Conservation (phyloP, 768 basidiomycete species). For the Termitomyces sp. region DNA sequence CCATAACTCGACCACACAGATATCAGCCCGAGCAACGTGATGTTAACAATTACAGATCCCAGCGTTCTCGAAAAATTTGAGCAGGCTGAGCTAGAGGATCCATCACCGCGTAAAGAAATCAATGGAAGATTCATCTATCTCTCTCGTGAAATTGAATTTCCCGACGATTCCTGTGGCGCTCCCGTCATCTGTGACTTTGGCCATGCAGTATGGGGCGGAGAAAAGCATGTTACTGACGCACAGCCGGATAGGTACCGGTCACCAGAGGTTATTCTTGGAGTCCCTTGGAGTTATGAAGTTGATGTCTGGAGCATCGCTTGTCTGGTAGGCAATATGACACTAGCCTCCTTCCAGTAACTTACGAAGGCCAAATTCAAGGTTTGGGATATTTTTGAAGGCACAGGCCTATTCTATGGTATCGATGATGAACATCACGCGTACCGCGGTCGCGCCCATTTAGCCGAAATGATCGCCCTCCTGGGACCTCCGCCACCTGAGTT, state of each 20-base stretch:
- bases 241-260: conserved; percentile 22
- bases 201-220: conserved; percentile 8
- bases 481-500: conserved; percentile 4
- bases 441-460: background rate
- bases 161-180: background rate
- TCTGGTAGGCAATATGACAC: conserved; percentile 14
- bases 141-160: conserved; percentile 3
- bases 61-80: conserved; percentile 5
- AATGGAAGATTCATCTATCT: conserved; percentile 10
- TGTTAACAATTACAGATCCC: background rate
- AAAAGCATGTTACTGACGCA: conserved; percentile 7
- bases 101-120: conserved; percentile 10
- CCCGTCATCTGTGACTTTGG: conserved; percentile 19
- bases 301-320: conserved; percentile 27
- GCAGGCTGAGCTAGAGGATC: conserved; percentile 7
- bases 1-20: background rate
- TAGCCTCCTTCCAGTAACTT: background rate
- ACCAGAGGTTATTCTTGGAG: conserved; percentile 21
- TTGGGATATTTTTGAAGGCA: conserved; percentile 3
- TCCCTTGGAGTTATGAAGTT: conserved; percentile 19
- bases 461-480: conserved; percentile 2
- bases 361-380: background rate
- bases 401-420: background rate
- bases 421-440: background rate
- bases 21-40: background rate